Evolutionary conservation across 2,329 filamentous ascomycete species (phyloP), one percentile per base, ranked within the genome.

Genomic region (Daldinia sp.): DNA sequence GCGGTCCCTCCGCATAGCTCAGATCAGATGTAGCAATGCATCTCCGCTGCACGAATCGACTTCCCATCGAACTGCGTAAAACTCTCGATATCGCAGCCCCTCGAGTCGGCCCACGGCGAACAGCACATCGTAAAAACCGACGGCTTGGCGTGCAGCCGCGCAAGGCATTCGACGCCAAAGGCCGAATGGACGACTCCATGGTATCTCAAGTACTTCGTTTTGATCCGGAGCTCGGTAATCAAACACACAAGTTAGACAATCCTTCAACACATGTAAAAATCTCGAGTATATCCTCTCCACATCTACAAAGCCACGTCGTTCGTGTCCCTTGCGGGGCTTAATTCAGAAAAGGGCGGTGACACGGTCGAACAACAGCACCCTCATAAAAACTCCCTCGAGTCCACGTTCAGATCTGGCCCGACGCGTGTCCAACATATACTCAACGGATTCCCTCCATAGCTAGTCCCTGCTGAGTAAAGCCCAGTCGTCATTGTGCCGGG

Each of bases 1-100:
- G 68, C 10, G 74, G 72, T 8, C 77, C 77, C 58, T 72, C 70
- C 10, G 60, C 68, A 66, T 73, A 72, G 57, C 74, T 77, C 43
- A 67, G 39, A 7, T 71, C 74, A 49, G 77, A 69, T 3, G 75
- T 66, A 7, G 64, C 52, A 29, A 67, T 37, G 8, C 66, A 61
- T 58, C 75, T 71, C 52, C 41, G 58, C 17, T 68, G 61, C 10
- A 50, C 13, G 10, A 15, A 15, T 13, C 37, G 37, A 35, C 21
- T 47, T 15, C 17, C 17, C 17, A 25, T 13, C 17, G 30, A 45
- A 34, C 39, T 10, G 15, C 47, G 15, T 10, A 39, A 29, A 10
- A 19, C 15, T 27, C 39, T 35, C 34, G 23, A 45, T 17, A 15
- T 34, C 30, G n/a, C 19, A n/a, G n/a, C 15, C 8, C 13, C 35